phyloP scores from a whole-genome alignment of 2,329 filamentous ascomycete species.

The Curvularia hawaiiensis region DNA sequence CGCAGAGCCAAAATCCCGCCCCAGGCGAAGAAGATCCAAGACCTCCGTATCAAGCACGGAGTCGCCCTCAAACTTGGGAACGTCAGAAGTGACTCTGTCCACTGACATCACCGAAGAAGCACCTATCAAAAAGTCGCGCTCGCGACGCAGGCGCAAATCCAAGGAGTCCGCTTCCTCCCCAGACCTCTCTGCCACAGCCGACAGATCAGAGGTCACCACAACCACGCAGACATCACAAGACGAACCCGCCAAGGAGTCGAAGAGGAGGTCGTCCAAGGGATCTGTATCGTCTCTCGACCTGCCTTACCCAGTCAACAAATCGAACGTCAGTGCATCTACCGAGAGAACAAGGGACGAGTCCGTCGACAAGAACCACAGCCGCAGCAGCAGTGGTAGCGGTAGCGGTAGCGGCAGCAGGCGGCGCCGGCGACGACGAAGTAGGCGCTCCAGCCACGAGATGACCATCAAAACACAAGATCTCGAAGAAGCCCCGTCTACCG shows the following conservation, averaged over 20 bases:
- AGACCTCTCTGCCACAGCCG: constrained; percentile 29
- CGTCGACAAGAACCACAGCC: constrained; percentile 25
- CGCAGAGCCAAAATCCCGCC: constrained; percentile 51
- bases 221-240: constrained; percentile 31
- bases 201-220: constrained; percentile 34
- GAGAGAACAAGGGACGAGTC: constrained; percentile 27
- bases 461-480: constrained; percentile 29
- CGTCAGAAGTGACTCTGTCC: constrained; percentile 34
- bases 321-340: constrained; percentile 33
- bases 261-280: constrained; percentile 37
- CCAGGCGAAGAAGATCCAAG: constrained; percentile 35
- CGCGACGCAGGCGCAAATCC: constrained; percentile 38
- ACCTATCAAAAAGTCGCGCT: constrained; percentile 33
- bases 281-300: constrained; percentile 35
- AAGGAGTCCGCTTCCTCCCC: constrained; percentile 37
- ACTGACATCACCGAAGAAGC: constrained; percentile 30
- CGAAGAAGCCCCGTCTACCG: constrained; percentile 31
- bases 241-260: constrained; percentile 35
- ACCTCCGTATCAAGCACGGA: constrained; percentile 40
- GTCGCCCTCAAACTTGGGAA: constrained; percentile 28
- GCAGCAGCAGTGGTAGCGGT: constrained; percentile 25
- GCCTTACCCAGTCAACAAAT: constrained; percentile 31
- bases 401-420: constrained; percentile 18
- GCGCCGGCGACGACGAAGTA: constrained; percentile 31
- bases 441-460: constrained; percentile 36